A percentile compares a stretch with the other conserved stretches of the same genome.
These are phyloP conservation scores for Pythium insidiosum DNA, from an alignment of 352 stramenopile species.

Conservation along the genomic window DNA sequence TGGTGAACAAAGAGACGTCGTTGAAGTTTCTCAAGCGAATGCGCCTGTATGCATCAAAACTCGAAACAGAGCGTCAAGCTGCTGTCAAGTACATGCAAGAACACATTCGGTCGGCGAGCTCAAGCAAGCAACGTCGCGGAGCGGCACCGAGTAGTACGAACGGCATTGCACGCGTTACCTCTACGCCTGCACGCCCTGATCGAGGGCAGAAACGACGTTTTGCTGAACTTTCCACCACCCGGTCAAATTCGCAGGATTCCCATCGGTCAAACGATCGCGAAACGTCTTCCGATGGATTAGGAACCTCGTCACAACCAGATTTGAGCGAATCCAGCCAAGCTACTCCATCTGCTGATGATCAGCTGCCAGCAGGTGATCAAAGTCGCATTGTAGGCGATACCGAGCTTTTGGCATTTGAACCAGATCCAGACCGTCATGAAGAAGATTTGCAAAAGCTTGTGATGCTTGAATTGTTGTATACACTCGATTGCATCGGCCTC, in stretches of 20 bases:
- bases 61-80: constrained; percentile 56
- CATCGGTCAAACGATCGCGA: background rate
- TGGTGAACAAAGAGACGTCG: constrained; percentile 76
- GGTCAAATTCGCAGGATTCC: background rate
- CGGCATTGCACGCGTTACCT: background rate
- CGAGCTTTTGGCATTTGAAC: constrained; percentile 9
- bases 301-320: background rate
- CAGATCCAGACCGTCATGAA: constrained; percentile 51
- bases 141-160: background rate
- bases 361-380: background rate
- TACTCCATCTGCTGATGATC: background rate
- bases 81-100: constrained; percentile 79
- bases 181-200: background rate
- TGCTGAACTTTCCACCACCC: too few relatives aligned
- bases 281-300: background rate
- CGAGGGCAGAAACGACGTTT: too few relatives aligned
- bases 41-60: constrained; percentile 66
- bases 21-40: constrained; percentile 68
- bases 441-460: constrained; percentile 73
- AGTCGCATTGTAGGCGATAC: background rate
- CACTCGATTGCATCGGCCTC: constrained; percentile 72
- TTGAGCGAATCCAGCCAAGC: background rate
- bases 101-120: constrained; percentile 25
- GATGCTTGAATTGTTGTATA: constrained; percentile 78
- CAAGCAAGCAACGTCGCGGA: constrained; percentile 24